Evolutionary conservation across 495 filamentous ascomycete species (phyloP), one percentile per base, ranked within the genome.

Genomic region (Xylaria palmicola): DNA sequence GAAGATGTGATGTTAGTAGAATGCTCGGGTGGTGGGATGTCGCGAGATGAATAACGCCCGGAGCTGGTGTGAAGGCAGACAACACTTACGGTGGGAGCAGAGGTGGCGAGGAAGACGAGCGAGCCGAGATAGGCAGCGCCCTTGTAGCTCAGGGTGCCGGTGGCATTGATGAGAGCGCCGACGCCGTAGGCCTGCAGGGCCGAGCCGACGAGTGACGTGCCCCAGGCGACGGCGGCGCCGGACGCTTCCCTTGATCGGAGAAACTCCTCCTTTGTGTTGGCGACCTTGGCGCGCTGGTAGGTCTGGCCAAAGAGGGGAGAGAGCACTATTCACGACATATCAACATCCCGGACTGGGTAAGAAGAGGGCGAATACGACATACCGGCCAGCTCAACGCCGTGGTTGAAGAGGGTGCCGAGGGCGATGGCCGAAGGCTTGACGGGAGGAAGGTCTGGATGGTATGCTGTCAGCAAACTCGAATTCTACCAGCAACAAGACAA

Each of bases 391-490:
- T 81, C 79, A 45, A 75, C 72, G 34, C 78, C 87, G 78, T 98
- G 93, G 81, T 89, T 97, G 86, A 96, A 98, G 74, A 91, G 74
- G 40, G 94, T 96, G 75, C 94, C 94, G 66, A 97, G 85, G 65
- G 93, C 94, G 71, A 98, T 96, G 62, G 94, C 94, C 50, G 93
- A 97, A 50, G 94, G 94, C 87, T 97, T 98, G 69, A 98, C 94
- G 43, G 94, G 83, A 66, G 94, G 94, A 61, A 98, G 86, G 72
- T 97, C 91, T 96, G 68, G 1, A 19, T 2, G 20, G 13, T 20
- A 41, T 34, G 7, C 4, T 57, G 60, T 78, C 58, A 74, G 68
- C 49, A 48, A 26, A n/a, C n/a, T 32, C 62, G 36, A 36, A 26
- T 61, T 58, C 44, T n/a, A n/a, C n/a, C n/a, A n/a, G n/a, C 19